Conservation (phyloP, 2,329 filamentous ascomycete species). For the Ceratocystis huliohia region DNA sequence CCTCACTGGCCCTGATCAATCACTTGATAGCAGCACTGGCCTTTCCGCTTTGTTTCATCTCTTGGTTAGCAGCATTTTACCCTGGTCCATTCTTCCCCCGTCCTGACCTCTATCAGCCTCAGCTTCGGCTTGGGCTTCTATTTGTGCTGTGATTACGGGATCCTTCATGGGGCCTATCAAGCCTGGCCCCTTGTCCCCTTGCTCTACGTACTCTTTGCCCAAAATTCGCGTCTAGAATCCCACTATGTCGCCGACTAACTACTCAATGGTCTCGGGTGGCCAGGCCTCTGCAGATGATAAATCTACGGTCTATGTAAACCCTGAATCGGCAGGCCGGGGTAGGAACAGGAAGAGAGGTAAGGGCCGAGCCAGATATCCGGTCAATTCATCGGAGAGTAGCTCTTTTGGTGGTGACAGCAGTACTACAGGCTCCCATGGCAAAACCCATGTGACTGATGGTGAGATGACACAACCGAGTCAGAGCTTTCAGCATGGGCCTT, state of each 20-base stretch:
- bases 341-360: not conserved
- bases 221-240: not conserved
- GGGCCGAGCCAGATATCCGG: not conserved
- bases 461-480: not conserved
- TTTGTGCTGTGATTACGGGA: not conserved
- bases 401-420: not conserved
- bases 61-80: not conserved
- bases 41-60: not conserved
- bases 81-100: not conserved
- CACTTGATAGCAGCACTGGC: not conserved
- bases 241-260: not conserved
- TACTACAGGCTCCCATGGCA: not conserved
- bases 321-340: not conserved
- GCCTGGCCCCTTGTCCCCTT: not conserved
- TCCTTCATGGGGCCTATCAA: not conserved
- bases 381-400: not conserved
- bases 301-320: not conserved
- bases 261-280: not conserved
- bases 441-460: not conserved
- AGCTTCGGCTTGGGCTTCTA: not conserved
- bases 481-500: not conserved
- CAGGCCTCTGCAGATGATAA: not conserved
- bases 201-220: not conserved
- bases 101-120: not conserved
- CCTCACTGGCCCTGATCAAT: not conserved